Percentiles rank a stretch among this genome's conserved stretches.
Evolutionary conservation across 805 yeast species (phyloP).

Genomic region (Saccharomycopsis babjevae): DNA sequence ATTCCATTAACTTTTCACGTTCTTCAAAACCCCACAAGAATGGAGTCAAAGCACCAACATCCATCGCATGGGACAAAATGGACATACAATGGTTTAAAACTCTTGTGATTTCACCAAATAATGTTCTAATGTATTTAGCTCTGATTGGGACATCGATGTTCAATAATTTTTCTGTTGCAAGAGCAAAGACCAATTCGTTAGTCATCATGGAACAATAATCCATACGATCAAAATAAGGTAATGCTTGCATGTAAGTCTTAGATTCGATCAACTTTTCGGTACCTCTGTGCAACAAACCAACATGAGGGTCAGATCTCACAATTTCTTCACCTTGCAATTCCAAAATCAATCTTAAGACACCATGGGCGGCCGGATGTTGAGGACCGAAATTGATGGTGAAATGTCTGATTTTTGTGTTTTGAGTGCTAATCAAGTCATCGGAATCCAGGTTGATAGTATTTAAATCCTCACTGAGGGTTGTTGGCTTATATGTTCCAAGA

Average conservation of each 20-base stretch:
- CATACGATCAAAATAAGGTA: slow-evolving; percentile 80
- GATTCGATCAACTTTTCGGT: slow-evolving; percentile 82
- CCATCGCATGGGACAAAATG: slow-evolving; percentile 82
- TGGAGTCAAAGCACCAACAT: slow-evolving; percentile 89
- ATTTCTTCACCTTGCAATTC: slow-evolving; percentile 87
- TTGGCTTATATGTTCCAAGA: slow-evolving; percentile 28
- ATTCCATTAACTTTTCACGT: slow-evolving; percentile 87
- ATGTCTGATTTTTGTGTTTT: slow-evolving; percentile 57
- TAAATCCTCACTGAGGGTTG: slow-evolving; percentile 23
- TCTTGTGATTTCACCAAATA: slow-evolving; percentile 83
- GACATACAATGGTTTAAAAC: slow-evolving; percentile 80
- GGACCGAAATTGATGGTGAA: slow-evolving; percentile 89
- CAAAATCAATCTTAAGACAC: slow-evolving; percentile 75
- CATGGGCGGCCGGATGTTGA: slow-evolving; percentile 93
- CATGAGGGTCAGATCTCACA: slow-evolving; percentile 80
- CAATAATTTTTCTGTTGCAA: slow-evolving; percentile 76
- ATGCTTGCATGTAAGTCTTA: slow-evolving; percentile 79
- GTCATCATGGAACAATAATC: slow-evolving; percentile 87
- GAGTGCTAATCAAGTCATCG: slow-evolving; percentile 17
- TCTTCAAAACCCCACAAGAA: slow-evolving; percentile 93
- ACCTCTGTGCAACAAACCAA: slow-evolving; percentile 80
- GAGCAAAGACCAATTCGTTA: slow-evolving; percentile 73
- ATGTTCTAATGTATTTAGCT: slow-evolving; percentile 73
- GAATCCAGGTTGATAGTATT: slow-evolving; percentile 31
- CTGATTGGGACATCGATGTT: slow-evolving; percentile 80